A percentile compares a stretch with the other conserved stretches of the same genome.
These are phyloP conservation scores for Arthrobotrys entomopaga DNA, from an alignment of 2,329 filamentous ascomycete species.

Conservation along the genomic window DNA sequence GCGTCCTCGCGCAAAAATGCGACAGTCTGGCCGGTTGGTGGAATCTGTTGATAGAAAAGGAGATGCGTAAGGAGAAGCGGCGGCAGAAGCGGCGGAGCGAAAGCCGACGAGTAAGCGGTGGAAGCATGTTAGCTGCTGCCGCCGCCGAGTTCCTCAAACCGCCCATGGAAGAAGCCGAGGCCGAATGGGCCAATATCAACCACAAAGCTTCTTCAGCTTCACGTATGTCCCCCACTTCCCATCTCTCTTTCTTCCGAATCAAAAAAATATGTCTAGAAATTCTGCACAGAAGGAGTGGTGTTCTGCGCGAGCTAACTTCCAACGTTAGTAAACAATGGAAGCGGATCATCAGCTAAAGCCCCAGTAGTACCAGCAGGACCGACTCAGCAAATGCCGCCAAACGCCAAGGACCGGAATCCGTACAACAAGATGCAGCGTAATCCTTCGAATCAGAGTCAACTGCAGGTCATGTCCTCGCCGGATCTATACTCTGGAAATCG, in stretches of 20 bases:
- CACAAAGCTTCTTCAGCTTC: constrained; percentile 56
- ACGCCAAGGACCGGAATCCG: constrained; percentile 65
- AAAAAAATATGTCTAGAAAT: not conserved
- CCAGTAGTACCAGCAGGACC: constrained; percentile 60
- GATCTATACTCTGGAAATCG: constrained; percentile 55
- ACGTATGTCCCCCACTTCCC: constrained; percentile 57
- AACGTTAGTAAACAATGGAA: constrained; percentile 53
- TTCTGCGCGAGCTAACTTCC: constrained; percentile 52
- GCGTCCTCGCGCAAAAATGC: constrained; percentile 87
- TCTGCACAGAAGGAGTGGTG: constrained; percentile 36
- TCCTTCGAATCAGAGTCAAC: constrained; percentile 57
- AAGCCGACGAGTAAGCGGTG: constrained; percentile 89
- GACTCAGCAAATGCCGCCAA: constrained; percentile 79
- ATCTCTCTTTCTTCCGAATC: not conserved
- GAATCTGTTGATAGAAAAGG: constrained; percentile 92
- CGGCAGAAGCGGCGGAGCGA: constrained; percentile 82
- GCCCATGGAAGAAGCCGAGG: constrained; percentile 52
- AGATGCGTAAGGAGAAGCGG: constrained; percentile 83
- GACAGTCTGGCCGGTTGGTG: constrained; percentile 95
- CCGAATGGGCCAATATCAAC: constrained; percentile 55
- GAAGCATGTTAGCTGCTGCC: constrained; percentile 61
- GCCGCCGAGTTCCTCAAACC: constrained; percentile 46
- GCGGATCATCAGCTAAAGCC: constrained; percentile 56
- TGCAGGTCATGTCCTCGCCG: constrained; percentile 59
- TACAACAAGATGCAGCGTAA: constrained; percentile 58